These are phyloP conservation scores for Saxophila tyrrhenica DNA, from an alignment of 495 filamentous ascomycete genomes.

Conservation along the genomic window DNA sequence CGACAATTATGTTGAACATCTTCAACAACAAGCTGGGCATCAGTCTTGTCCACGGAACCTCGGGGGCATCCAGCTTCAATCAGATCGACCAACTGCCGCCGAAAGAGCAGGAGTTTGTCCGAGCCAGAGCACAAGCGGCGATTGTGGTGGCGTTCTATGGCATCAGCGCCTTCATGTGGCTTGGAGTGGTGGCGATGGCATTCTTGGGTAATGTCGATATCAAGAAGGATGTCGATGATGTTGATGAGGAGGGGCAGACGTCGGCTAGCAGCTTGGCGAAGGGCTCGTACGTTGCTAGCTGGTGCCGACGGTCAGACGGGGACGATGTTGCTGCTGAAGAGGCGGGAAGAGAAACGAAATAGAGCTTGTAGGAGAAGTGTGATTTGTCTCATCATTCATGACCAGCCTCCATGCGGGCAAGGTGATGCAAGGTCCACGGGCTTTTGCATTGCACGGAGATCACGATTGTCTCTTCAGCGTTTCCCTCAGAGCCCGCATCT, in stretches of 20 bases:
- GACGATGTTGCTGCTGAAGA: background rate
- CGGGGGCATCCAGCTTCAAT: background rate
- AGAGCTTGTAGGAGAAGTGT: too few species aligned
- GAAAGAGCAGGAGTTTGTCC: background rate
- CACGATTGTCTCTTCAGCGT: background rate
- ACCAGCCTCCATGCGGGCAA: too few species aligned
- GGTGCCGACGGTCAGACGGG: background rate
- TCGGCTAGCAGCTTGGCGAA: background rate
- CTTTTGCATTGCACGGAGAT: too few species aligned
- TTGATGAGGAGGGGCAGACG: background rate
- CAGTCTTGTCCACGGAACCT: background rate
- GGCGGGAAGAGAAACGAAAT: background rate
- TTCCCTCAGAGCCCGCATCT: background rate
- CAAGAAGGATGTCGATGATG: background rate
- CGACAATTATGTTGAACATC: background rate
- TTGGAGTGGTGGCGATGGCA: background rate
- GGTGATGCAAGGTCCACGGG: too few species aligned
- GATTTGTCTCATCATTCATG: too few species aligned
- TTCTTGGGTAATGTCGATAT: background rate
- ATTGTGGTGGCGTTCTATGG: background rate
- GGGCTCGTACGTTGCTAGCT: background rate
- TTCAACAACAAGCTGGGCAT: constrained; percentile 1
- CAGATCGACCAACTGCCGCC: background rate
- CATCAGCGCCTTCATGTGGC: background rate
- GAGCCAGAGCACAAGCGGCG: background rate